Evolutionary conservation across 805 yeast genomes (phyloP), one percentile per base, ranked within the genome.

Genomic region (Candida maesae): DNA sequence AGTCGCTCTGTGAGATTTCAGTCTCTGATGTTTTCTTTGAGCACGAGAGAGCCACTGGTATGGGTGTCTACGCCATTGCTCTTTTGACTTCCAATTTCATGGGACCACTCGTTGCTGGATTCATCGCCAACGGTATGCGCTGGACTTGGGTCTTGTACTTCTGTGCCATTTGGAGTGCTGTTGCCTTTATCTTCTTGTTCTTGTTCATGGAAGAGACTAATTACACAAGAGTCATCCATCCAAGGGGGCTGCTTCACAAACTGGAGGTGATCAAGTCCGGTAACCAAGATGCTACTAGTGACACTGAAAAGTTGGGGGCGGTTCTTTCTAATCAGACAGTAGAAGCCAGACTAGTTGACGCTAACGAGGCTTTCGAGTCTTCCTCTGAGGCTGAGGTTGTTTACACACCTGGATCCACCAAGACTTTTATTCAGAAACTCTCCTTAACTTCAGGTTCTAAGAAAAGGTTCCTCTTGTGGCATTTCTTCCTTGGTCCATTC

Each of bases 81-180:
- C 64, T 81, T 14, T 66, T 77, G 25, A 67, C 69, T 10, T 76
- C 80, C 10, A 73, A 78, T 30, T 79, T 64, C 49, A 59, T 76
- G 42, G 82, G 81, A 4, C 83, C 84, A 5, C 63, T 78, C 50
- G 66, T 78, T 34, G 79, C 81, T 12, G 82, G 82, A 9, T 73
- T 74, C 49, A 73, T 79, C 41, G 67, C 69, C 23, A 67, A 71
- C 35, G 69, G 67, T 21, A 60, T 67, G 19, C 73, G 76, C 6
- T 79, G 79, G 70, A 57, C 68, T 45, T 74, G 79, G 79, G 75
- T 71, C 7, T 71, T 76, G 58, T 63, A 52, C 44, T 65, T 75
- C 62, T 63, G 72, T 38, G 72, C 74, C 16, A 70, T 78, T 35
- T 69, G 71, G 36, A 66, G 64, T 17, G 75, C 62, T 27, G 71